Evolutionary conservation across 768 basidiomycete genomes (phyloP), one percentile per base, ranked within the genome.

Genomic region (Lactarius hengduanensis): DNA sequence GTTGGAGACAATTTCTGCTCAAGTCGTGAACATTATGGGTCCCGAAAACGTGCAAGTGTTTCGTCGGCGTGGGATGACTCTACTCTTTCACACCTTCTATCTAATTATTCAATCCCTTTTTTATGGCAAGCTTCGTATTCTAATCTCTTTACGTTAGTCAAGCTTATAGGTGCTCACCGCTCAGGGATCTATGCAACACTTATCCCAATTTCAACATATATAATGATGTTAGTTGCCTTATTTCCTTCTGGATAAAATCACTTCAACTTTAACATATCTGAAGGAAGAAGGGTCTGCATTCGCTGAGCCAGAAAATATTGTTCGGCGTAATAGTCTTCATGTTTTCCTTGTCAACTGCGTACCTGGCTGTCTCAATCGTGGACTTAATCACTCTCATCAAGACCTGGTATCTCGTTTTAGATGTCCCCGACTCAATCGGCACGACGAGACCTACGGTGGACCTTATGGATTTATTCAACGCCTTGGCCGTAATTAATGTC

Each of bases 401-500:
- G 18, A 50, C 43, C 2, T 62, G 64, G 59, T 40, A 30, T 28
- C 55, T 56, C 55, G 18, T 28, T 8, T 16, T 56, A n/a, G 16
- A 28, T 34, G 16, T 28, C 15, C 32, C 53, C 4, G 22, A 11
- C 10, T 56, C 43, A 57, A 34, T 28, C 1, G 11, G 11, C 28
- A 32, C 20, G 53, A 62, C 26, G 30, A 5, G 32, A 9, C 7
- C 38, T 4, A 36, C 61, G 36, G 4, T 2, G 20, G 58, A 47
- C 32, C 18, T 66, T 13, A 9, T 61, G 40, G 57, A 62, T 34
- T 15, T 56, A 59, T 43, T 62, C 30, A 62, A 3, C 26, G 61
- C 65, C 16, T 26, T 66, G 20, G 36, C 61, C 32, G 61, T 66
- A 36, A 15, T 62, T 32, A 62, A 66, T 20, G 65, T 66, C 43